Percentiles rank a stretch among this genome's conserved stretches.
Evolutionary conservation across 1,284 basidiomycete species (phyloP).

Genomic region (Fistulina hepatica): DNA sequence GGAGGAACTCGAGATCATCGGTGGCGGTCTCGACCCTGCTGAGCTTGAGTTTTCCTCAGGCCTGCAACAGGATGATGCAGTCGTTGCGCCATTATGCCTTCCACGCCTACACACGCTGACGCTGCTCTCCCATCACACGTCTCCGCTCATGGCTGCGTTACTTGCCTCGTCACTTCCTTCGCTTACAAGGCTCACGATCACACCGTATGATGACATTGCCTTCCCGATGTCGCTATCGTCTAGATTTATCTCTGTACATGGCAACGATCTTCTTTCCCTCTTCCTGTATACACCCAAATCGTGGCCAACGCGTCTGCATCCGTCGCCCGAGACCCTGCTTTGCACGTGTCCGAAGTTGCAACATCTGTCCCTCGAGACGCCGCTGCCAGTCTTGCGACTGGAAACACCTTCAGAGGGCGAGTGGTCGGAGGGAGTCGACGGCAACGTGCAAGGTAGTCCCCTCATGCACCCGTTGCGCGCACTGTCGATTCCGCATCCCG

Average conservation of each 20-base stretch:
- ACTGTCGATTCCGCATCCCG: slow-evolving; percentile 63
- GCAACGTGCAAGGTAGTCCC: no score
- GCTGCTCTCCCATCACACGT: slow-evolving; percentile 56
- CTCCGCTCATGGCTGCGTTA: slow-evolving; percentile 52
- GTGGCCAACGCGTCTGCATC: slow-evolving; percentile 56
- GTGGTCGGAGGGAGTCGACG: no score
- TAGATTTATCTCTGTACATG: slow-evolving; percentile 55
- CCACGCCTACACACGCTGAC: slow-evolving; percentile 52
- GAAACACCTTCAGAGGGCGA: slow-evolving; percentile 18
- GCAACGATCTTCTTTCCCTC: slow-evolving; percentile 47
- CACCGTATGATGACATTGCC: slow-evolving; percentile 57
- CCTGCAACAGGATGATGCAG: slow-evolving; percentile 20
- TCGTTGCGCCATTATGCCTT: slow-evolving; percentile 36
- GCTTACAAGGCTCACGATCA: slow-evolving; percentile 60
- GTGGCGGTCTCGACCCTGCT: slow-evolving; percentile 40
- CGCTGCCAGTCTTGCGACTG: slow-evolving; percentile 39
- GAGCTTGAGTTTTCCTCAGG: slow-evolving; percentile 33
- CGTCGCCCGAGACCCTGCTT: slow-evolving; percentile 46
- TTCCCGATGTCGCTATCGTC: slow-evolving; percentile 46
- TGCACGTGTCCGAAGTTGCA: slow-evolving; percentile 43
- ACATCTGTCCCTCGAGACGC: slow-evolving; percentile 59
- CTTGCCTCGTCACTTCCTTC: slow-evolving; percentile 51
- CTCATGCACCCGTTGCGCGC: slow-evolving; percentile 44
- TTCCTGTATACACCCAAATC: slow-evolving; percentile 59
- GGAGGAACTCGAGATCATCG: slow-evolving; percentile 57